Base-by-base conservation (phyloP, 106 monocot species). In the Dendrobium huoshanense region DNA sequence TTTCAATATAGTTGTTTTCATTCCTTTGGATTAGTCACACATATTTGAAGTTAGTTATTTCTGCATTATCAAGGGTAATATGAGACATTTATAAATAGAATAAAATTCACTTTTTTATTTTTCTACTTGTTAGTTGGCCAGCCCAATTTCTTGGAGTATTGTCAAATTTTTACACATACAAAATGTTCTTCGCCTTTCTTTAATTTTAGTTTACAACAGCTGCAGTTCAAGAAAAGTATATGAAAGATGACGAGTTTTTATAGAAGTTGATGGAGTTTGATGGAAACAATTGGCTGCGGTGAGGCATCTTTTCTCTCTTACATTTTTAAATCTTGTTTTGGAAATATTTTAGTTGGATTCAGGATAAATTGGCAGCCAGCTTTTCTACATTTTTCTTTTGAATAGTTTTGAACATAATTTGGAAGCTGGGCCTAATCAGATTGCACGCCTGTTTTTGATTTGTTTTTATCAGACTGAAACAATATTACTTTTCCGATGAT, bases 161-260 rank as follows among this genome's bases (percentile, higher is more conserved):
- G 20, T 58, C 18, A n/a, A 58, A n/a, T 58, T 37, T 58, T 19
- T 17, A 58, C 4, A 0, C 9, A 45, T 7, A 9, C 45, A 45
- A 0, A 18, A 5, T 67, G 1, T 67, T 27, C 67, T 65, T 67
- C 27, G 9, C 7, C 37, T 72, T 72, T 72, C 72, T 40, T 72
- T 72, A 72, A 72, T 37, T 33, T 72, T 40, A 72, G 13, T 72
- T 76, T 65, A 93, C 90, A 77, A 86, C 90, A 83, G 88, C 91
- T 75, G 90, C 93, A 55, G 86, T 93, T 54, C 91, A 93, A 72
- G 93, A 93, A 80, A 93, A 91, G 70, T 91, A 93, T 77, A 91
- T 93, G 90, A 84, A 89, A 78, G 89, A 87, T 83, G 90, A 90
- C 78, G 85, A 87, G 4, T 65, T 70, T 18, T 33, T 10, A 17